Percentiles rank a stretch among this genome's conserved stretches.
These are phyloP conservation scores for Gastrodia elata DNA, from an alignment of 106 monocot genomes.

Conservation along the genomic window DNA sequence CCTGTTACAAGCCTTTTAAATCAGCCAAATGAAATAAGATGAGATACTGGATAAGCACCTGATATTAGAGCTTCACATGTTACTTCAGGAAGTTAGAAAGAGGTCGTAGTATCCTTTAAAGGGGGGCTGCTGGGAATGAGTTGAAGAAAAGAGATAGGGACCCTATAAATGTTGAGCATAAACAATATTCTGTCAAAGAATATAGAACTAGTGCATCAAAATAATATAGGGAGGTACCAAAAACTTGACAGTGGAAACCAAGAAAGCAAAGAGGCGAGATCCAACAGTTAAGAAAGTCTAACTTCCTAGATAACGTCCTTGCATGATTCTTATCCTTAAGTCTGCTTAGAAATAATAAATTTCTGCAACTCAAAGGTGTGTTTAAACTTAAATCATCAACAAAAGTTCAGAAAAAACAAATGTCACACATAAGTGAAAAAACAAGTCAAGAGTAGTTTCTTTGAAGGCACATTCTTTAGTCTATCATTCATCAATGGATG, in stretches of 20 bases:
- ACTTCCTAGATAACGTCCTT: not conserved
- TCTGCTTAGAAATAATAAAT: not conserved
- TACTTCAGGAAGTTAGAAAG: not conserved
- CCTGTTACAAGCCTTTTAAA: conserved; percentile 33
- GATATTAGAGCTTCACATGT: not conserved
- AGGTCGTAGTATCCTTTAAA: not conserved
- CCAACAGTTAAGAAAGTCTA: not conserved
- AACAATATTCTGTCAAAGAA: not conserved
- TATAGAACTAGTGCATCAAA: not conserved
- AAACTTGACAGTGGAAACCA: too few species aligned
- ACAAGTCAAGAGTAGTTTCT: not conserved
- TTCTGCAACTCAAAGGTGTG: not conserved
- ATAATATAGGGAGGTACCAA: not conserved
- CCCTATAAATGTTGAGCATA: not conserved
- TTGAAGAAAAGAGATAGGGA: not conserved
- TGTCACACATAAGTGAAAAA: not conserved
- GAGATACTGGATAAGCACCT: not conserved
- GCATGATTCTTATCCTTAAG: not conserved
- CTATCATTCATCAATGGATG: not conserved
- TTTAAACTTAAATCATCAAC: not conserved
- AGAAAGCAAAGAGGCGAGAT: too few species aligned
- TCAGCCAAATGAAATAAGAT: conserved; percentile 2
- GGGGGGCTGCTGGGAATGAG: not conserved
- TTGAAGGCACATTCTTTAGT: not conserved
- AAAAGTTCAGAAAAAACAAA: not conserved